Base-by-base conservation (phyloP, 2,329 filamentous ascomycete species). In the Septoria linicola region DNA sequence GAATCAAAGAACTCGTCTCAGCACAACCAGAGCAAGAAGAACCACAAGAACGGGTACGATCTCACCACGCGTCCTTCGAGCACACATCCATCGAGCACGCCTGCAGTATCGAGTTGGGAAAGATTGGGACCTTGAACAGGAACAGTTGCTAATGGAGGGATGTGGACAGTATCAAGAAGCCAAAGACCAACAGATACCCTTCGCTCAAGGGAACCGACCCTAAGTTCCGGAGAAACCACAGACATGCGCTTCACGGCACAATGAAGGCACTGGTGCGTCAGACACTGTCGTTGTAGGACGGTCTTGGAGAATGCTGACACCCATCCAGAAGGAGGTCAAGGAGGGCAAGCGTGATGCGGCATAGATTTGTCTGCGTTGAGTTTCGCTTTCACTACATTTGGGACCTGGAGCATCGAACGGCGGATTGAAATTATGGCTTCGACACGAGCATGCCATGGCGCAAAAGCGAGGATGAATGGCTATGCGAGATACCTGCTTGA, bases 1-100 rank as follows among this genome's bases (percentile, higher is more conserved):
- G 91, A 97, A 84, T 97, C 93, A 72, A 97, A 97, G 90, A 97
- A 97, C 87, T 95, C 89, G 80, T 96, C 92, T 72, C 92, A 97
- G 84, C 90, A 96, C 82, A 96, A 96, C 81, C 88, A 93, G 85
- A 84, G 83, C 76, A 88, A 88, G 82, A 99, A 99, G 88, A 91
- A 90, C 80, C 93, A 99, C 87, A 86, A 87, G 75, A 99, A 99
- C 83, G 93, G 93, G 92, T 96, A 87, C 70, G 86, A 80, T 23
- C 36, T 39, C 45, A 39, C 43, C 46, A 37, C 40, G 27, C 40
- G 27, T 19, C 37, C 17, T 17, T n/a, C 39, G 20, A 30, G 19
- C 16, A 27, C 16, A 2, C 16, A 25, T 43, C 16, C 49, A 35
- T 35, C 47, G 39, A 43, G 21, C 53, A 14, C n/a, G 25, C 16